Conservation (phyloP, 1,284 basidiomycete species). For the Xerocomus nothofagi region DNA sequence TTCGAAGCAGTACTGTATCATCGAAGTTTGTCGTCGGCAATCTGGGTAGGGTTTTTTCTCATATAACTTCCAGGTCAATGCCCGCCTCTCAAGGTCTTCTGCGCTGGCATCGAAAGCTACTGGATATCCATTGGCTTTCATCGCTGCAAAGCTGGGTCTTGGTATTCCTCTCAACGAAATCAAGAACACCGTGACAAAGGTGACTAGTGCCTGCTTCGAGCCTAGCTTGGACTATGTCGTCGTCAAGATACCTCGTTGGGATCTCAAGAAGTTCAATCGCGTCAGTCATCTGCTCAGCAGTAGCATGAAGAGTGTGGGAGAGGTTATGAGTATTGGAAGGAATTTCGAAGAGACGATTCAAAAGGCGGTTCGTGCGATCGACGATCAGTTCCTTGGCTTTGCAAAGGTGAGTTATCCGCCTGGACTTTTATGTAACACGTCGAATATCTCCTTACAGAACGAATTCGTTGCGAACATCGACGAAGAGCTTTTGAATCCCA, state of each 20-base stretch:
- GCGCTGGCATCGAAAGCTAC: constrained; percentile 98
- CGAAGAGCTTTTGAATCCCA: constrained; percentile 84
- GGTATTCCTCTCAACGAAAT: constrained; percentile 98
- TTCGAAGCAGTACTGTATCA: constrained; percentile 97
- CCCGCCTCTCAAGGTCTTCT: constrained; percentile 97
- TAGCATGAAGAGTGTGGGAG: constrained; percentile 99
- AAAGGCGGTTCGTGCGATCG: constrained; percentile 96
- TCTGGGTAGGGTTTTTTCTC: neutral
- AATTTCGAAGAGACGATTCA: constrained; percentile 99
- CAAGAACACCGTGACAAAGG: constrained; percentile 95
- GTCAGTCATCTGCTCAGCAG: constrained; percentile 87
- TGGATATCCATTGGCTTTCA: constrained; percentile 97
- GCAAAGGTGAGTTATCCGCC: constrained; percentile 59
- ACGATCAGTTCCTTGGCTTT: constrained; percentile 93
- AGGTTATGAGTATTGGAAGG: constrained; percentile 98
- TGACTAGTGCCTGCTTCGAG: constrained; percentile 97
- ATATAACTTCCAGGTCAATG: constrained; percentile 74
- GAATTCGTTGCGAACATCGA: constrained; percentile 83
- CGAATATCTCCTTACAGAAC: constrained; percentile 51
- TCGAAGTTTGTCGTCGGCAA: constrained; percentile 62
- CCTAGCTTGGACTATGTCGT: constrained; percentile 97
- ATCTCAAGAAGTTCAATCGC: constrained; percentile 95
- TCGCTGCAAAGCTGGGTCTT: constrained; percentile 96
- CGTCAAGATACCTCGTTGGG: constrained; percentile 99
- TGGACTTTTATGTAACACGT: neutral